phyloP scores from a whole-genome alignment of 1,284 basidiomycete species.

The Austroboletus sp. region DNA sequence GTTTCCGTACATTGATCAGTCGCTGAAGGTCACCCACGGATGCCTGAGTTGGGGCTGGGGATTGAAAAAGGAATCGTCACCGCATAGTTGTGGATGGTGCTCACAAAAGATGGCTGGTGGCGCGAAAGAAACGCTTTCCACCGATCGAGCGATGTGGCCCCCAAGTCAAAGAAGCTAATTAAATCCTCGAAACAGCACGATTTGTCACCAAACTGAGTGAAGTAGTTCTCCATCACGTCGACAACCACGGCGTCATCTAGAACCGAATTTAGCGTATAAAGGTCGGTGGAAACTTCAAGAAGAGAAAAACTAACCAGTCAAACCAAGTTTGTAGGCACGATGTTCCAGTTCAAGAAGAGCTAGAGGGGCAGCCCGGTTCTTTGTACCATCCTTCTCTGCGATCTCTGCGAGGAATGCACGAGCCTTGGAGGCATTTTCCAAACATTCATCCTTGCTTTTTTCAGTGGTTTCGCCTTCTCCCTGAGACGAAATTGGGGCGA shows the following conservation, averaged over 20 bases:
- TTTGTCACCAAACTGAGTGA: conserved; percentile 69
- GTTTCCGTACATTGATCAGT: conserved; percentile 65
- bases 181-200: conserved; percentile 83
- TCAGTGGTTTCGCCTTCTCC: conserved; percentile 20
- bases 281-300: background rate
- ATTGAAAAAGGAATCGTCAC: conserved; percentile 13
- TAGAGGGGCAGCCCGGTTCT: conserved; percentile 65
- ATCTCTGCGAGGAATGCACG: conserved; percentile 52
- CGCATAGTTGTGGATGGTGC: conserved; percentile 22
- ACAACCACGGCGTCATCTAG: conserved; percentile 43
- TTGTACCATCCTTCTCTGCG: conserved; percentile 54
- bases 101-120: conserved; percentile 45
- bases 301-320: conserved; percentile 40
- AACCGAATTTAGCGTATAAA: conserved; percentile 8
- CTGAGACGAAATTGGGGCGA: conserved; percentile 39
- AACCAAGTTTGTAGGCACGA: conserved; percentile 42
- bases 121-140: conserved; percentile 56
- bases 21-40: conserved; percentile 47
- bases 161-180: conserved; percentile 52
- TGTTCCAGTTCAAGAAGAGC: conserved; percentile 68
- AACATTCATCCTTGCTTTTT: conserved; percentile 30
- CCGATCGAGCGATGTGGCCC: conserved; percentile 39
- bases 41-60: conserved; percentile 33
- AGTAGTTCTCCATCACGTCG: conserved; percentile 57
- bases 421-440: conserved; percentile 40